Conservation (phyloP, 331 rosid genomes). For the Phaseolus coccineus region DNA sequence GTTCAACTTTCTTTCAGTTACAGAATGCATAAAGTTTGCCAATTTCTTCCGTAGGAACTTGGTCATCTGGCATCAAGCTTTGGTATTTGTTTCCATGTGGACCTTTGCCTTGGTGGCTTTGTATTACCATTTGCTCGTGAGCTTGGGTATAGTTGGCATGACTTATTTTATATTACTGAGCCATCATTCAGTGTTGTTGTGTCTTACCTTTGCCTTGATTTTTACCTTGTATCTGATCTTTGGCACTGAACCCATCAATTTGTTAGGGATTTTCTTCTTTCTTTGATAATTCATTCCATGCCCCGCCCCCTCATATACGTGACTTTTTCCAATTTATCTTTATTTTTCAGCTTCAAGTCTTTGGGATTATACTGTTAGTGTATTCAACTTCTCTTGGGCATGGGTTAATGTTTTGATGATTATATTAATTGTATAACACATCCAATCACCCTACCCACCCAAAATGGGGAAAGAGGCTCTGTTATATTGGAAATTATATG, state of each 20-base stretch:
- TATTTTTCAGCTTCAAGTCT: constrained; percentile 22
- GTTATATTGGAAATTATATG: constrained; percentile 8
- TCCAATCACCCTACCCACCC: neutral
- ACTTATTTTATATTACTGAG: constrained; percentile 34
- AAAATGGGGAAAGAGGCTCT: neutral
- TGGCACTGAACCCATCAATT: neutral
- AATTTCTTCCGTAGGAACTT: constrained; percentile 73
- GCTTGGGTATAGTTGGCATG: constrained; percentile 75
- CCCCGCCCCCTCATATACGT: neutral
- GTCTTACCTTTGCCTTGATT: neutral
- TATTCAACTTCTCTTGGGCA: neutral
- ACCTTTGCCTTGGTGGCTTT: constrained; percentile 96
- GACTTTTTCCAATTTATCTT: neutral
- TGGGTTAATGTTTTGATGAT: neutral
- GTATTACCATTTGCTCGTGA: constrained; percentile 90
- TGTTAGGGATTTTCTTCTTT: constrained; percentile 27
- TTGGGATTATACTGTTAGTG: constrained; percentile 25
- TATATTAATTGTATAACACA: constrained; percentile 3
- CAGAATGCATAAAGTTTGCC: constrained; percentile 40
- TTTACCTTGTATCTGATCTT: constrained; percentile 1
- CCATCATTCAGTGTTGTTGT: constrained; percentile 34
- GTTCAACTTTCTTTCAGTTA: constrained; percentile 43
- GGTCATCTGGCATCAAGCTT: constrained; percentile 83
- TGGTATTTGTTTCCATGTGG: constrained; percentile 91
- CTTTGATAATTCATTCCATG: constrained; percentile 15